These are phyloP conservation scores for Plasmopara muralis DNA, from an alignment of 352 stramenopile species.

Conservation along the genomic window DNA sequence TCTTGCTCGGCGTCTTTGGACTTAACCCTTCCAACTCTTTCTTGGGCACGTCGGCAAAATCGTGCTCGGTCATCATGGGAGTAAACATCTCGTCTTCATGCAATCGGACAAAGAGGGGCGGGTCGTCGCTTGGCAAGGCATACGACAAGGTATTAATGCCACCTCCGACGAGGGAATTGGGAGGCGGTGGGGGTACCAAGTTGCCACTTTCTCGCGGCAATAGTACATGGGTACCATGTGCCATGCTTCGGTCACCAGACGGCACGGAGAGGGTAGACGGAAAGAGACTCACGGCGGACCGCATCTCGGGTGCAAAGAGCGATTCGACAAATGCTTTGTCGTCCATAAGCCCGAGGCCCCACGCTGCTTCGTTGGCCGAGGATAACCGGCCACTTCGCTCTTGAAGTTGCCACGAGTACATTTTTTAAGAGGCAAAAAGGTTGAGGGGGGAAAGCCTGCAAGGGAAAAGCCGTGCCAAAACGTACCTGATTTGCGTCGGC, in stretches of 20 bases:
- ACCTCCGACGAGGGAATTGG: conserved; percentile 29
- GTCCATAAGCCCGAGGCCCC: conserved; percentile 28
- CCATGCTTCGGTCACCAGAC: conserved; percentile 20
- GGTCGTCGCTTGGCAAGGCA: conserved; percentile 12
- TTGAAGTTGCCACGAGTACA: conserved; percentile 25
- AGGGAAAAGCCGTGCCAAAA: conserved; percentile 11
- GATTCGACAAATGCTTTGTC: conserved; percentile 67
- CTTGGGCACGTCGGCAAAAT: conserved; percentile 32
- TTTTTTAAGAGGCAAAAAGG: neutral
- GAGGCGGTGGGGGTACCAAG: conserved; percentile 17
- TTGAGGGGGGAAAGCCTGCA: neutral
- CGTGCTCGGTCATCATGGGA: conserved; percentile 40
- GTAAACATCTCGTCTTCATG: conserved; percentile 44
- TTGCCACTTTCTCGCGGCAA: conserved; percentile 10
- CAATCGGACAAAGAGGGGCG: conserved; percentile 23
- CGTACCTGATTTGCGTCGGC: conserved; percentile 19
- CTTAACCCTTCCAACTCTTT: conserved; percentile 6
- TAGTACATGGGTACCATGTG: conserved; percentile 1
- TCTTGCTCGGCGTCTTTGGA: conserved; percentile 6
- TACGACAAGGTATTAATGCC: conserved; percentile 18
- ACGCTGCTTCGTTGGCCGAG: conserved; percentile 10
- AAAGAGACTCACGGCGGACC: conserved; percentile 23
- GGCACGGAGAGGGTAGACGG: conserved; percentile 1
- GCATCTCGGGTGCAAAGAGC: conserved; percentile 49
- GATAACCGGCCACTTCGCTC: conserved; percentile 7